Evolutionary conservation across 129 eudicot species (phyloP).

Genomic region (Glebionis coronaria): DNA sequence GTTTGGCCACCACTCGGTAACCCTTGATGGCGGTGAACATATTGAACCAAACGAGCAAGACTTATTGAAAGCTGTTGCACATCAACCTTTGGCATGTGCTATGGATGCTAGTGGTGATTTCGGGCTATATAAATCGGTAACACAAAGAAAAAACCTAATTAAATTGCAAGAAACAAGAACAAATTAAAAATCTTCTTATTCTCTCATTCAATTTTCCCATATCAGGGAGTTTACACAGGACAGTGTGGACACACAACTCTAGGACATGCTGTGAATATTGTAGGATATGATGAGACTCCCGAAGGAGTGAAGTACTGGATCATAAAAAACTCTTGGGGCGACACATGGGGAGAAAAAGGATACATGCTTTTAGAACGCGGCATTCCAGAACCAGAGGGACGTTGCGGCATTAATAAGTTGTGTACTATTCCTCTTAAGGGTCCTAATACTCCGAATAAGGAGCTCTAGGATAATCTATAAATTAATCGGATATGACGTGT

Average conservation of each 20-base stretch:
- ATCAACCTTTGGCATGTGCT: constrained; percentile 51
- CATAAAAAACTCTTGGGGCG: constrained; percentile 20
- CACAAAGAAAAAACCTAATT: background rate
- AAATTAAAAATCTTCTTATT: no score
- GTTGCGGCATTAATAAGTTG: background rate
- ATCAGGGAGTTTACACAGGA: constrained; percentile 53
- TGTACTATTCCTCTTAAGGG: background rate
- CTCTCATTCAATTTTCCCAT: background rate
- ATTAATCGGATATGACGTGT: no score
- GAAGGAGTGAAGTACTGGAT: constrained; percentile 69
- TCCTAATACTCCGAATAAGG: background rate
- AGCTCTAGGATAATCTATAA: background rate
- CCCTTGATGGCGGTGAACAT: constrained; percentile 54
- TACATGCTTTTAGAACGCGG: constrained; percentile 5
- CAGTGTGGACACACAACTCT: constrained; percentile 20
- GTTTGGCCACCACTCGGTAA: constrained; percentile 27
- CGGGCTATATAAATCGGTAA: constrained; percentile 60
- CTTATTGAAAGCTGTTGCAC: constrained; percentile 66
- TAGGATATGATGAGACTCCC: constrained; percentile 29
- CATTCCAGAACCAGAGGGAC: background rate
- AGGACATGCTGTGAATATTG: constrained; percentile 16
- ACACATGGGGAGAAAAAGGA: constrained; percentile 19
- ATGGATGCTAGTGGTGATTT: constrained; percentile 53
- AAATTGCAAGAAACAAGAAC: background rate
- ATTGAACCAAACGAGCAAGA: constrained; percentile 20